Evolutionary conservation across 805 yeast genomes (phyloP).

Genomic region (Limtongozyma cylindracea): DNA sequence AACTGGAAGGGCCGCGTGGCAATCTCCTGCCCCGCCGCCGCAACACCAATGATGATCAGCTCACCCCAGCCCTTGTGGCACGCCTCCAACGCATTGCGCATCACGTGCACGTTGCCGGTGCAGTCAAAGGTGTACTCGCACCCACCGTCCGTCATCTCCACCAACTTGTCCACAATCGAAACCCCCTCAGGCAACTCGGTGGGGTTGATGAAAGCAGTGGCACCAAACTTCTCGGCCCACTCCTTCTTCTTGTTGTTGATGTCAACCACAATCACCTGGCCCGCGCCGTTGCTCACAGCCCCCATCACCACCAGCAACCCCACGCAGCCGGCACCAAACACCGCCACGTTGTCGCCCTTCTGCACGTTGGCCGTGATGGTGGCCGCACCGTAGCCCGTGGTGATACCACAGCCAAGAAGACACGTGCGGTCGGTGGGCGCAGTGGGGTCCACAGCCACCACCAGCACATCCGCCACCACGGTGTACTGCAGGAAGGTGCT

Average conservation of each 20-base stretch:
- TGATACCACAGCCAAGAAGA: constrained; percentile 93
- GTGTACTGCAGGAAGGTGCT: constrained; percentile 94
- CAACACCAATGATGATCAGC: constrained; percentile 90
- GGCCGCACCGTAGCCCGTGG: constrained; percentile 98
- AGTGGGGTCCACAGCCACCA: constrained; percentile 68
- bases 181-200: constrained; percentile 45
- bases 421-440: constrained; percentile 78
- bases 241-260: constrained; percentile 61
- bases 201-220: constrained; percentile 87
- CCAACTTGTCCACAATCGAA: constrained; percentile 56
- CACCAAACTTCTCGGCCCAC: constrained; percentile 82
- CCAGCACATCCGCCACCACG: constrained; percentile 92
- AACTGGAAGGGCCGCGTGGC: constrained; percentile 96
- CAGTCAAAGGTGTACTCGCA: constrained; percentile 92
- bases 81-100: constrained; percentile 91
- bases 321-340: constrained; percentile 95
- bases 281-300: constrained; percentile 63
- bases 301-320: constrained; percentile 95
- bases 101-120: constrained; percentile 86
- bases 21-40: constrained; percentile 94
- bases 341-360: constrained; percentile 82
- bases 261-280: constrained; percentile 65
- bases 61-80: constrained; percentile 99
- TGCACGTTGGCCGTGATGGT: constrained; percentile 78
- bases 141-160: constrained; percentile 92